A percentile compares a stretch with the other conserved stretches of the same genome.
phyloP scores from a whole-genome alignment of 257 asterid genomes.

The Nicotiana tabacum region DNA sequence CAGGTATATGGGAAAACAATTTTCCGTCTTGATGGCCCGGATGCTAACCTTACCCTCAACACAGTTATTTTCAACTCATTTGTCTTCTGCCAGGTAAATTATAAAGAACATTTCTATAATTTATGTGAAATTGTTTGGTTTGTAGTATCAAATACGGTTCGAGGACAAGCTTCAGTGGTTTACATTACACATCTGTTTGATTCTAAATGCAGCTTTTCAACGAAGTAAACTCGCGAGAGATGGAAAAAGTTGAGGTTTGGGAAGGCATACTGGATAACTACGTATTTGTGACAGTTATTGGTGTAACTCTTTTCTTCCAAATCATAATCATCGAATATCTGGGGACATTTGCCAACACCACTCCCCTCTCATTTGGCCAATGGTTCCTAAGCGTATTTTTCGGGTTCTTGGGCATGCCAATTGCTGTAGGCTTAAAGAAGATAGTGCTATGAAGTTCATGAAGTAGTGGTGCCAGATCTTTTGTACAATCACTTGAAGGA shows the following conservation, averaged over 20 bases:
- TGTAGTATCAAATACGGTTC: neutral
- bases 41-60: slow-evolving; percentile 15
- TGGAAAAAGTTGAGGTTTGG: slow-evolving; percentile 45
- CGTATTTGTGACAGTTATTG: slow-evolving; percentile 31
- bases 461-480: slow-evolving; percentile 16
- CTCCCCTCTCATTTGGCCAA: slow-evolving; percentile 33
- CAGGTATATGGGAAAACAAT: slow-evolving; percentile 11
- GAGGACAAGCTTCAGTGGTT: neutral
- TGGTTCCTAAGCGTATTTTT: slow-evolving; percentile 29
- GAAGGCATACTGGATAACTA: slow-evolving; percentile 38
- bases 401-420: slow-evolving; percentile 40
- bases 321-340: slow-evolving; percentile 36
- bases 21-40: slow-evolving; percentile 10
- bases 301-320: slow-evolving; percentile 34
- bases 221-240: slow-evolving; percentile 42
- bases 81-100: slow-evolving; percentile 17
- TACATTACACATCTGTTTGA: neutral
- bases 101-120: neutral
- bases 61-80: slow-evolving; percentile 13
- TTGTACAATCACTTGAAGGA: slow-evolving; percentile 9
- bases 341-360: slow-evolving; percentile 44
- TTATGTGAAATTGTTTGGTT: neutral
- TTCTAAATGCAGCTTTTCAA: slow-evolving; percentile 33
- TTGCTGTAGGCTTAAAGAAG: slow-evolving; percentile 30
- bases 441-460: slow-evolving; percentile 9